Percentiles rank a stretch among this genome's conserved stretches.
Conservation (phyloP, 306 rosid species). For the Vigna hirtella region DNA sequence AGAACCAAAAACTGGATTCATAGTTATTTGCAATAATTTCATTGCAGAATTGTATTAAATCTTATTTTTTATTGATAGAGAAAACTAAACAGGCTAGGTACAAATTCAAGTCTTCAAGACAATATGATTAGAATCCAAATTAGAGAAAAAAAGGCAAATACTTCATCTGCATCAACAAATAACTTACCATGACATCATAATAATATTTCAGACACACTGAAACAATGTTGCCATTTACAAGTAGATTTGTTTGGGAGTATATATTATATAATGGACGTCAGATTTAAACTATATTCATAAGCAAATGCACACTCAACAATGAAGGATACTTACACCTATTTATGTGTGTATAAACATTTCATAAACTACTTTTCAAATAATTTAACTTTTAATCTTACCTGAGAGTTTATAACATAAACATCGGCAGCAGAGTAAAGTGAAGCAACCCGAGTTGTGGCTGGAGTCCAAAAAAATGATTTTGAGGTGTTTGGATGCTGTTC, state of each 20-base stretch:
- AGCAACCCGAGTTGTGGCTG: constrained; percentile 84
- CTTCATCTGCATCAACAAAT: constrained; percentile 20
- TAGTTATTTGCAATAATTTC: constrained; percentile 30
- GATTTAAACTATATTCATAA: constrained; percentile 15
- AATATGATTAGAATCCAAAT: constrained; percentile 8
- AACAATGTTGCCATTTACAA: neutral
- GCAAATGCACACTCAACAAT: neutral
- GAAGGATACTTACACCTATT: neutral
- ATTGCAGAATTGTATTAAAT: neutral
- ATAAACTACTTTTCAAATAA: neutral
- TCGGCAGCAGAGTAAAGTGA: constrained; percentile 97
- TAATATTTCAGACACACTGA: constrained; percentile 36
- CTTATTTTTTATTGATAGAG: neutral
- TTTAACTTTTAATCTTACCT: constrained; percentile 59
- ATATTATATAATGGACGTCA: constrained; percentile 8
- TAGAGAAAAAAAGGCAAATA: neutral
- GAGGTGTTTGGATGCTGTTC: constrained; percentile 81
- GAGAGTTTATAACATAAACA: constrained; percentile 89
- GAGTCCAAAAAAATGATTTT: constrained; percentile 87
- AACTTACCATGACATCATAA: neutral
- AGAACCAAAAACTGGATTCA: neutral
- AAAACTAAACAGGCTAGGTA: neutral
- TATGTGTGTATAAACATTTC: constrained; percentile 9
- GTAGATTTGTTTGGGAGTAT: constrained; percentile 21
- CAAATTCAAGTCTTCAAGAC: constrained; percentile 21